Evolutionary conservation across 352 stramenopile genomes (phyloP), one percentile per base, ranked within the genome.

Genomic region (Globisporangium rhizosaccharum): DNA sequence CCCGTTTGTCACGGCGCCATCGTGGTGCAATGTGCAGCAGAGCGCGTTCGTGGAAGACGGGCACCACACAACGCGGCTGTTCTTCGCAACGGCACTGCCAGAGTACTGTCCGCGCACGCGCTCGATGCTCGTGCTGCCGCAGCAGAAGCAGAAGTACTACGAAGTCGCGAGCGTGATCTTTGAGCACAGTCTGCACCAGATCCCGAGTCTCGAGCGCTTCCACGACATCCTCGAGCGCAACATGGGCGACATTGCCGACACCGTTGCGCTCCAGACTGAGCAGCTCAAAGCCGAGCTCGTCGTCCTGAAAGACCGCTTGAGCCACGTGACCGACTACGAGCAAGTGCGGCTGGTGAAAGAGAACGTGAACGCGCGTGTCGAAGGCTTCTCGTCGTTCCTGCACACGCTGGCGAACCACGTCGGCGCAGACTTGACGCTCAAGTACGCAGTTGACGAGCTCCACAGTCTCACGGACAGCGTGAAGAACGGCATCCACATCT

Each of bases 141-240:
- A 68, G 41, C 51, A 59, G 54, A 53, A 59, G 50, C 53, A 65
- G 26, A 65, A 67, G 45, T 87, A 92, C 73, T 90, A 87, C 62
- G 78, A 92, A 49, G 75, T 94, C 37, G 82, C 85, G 47, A 87
- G 79, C 60, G 75, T 82, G 39, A 83, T 92, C 59, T 86, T 94
- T 53, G 82, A 89, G 62, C 80, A 91, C 80, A 92, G 81, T 53
- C 66, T 94, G 60, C 82, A 90, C 62, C 85, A 88, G 49, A 85
- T 94, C 53, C 85, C 85, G 51, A 92, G 82, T 67, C 68, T 94
- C 25, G 79, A 89, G 60, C 82, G 80, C 50, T 85, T 94, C 60
- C 84, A 94, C 62, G 62, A 73, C 26, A 69, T 94, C 30, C 67
- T 91, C 23, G 85, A 89, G 62, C 58, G 74, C 55, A 87, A 94